Evolutionary conservation across 2,329 filamentous ascomycete species (phyloP).

Genomic region (Phyllosticta capitalensis): DNA sequence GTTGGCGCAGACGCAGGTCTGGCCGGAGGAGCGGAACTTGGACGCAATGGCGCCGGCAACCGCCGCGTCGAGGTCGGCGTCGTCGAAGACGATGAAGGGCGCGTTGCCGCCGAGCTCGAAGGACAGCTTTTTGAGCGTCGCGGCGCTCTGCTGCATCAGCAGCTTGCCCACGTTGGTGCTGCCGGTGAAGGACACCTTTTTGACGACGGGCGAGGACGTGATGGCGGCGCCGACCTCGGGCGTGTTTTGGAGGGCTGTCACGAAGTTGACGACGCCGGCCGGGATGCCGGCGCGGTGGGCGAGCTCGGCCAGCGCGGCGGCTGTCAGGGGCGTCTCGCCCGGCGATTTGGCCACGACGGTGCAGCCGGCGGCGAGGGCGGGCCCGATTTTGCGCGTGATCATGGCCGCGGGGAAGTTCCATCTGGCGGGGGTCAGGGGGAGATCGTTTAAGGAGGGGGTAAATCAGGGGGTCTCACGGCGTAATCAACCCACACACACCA

Average conservation of each 20-base stretch:
- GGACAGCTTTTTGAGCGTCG: conserved; percentile 75
- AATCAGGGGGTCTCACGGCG: conserved; percentile 38
- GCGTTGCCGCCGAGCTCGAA: conserved; percentile 93
- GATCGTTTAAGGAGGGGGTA: too few relatives aligned
- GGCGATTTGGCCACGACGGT: conserved; percentile 89
- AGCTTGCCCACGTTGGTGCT: conserved; percentile 56
- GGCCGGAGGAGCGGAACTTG: conserved; percentile 90
- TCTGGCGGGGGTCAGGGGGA: background rate
- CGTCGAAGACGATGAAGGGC: conserved; percentile 94
- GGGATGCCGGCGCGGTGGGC: conserved; percentile 81
- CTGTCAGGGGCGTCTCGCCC: conserved; percentile 84
- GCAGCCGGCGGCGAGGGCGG: conserved; percentile 85
- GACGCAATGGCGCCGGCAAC: conserved; percentile 73
- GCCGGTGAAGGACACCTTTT: conserved; percentile 92
- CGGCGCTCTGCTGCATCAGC: conserved; percentile 83
- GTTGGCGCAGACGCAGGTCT: conserved; percentile 81
- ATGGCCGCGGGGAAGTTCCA: conserved; percentile 66
- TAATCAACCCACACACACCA: conserved; percentile 73
- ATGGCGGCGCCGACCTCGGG: conserved; percentile 66
- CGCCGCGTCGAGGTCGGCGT: conserved; percentile 78
- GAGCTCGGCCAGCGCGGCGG: conserved; percentile 78
- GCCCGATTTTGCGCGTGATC: conserved; percentile 42
- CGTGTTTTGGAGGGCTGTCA: conserved; percentile 74
- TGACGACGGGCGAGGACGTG: conserved; percentile 65
- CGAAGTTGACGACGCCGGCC: conserved; percentile 79